phyloP scores from a whole-genome alignment of 768 basidiomycete genomes.

The Hygrocybe punicea region DNA sequence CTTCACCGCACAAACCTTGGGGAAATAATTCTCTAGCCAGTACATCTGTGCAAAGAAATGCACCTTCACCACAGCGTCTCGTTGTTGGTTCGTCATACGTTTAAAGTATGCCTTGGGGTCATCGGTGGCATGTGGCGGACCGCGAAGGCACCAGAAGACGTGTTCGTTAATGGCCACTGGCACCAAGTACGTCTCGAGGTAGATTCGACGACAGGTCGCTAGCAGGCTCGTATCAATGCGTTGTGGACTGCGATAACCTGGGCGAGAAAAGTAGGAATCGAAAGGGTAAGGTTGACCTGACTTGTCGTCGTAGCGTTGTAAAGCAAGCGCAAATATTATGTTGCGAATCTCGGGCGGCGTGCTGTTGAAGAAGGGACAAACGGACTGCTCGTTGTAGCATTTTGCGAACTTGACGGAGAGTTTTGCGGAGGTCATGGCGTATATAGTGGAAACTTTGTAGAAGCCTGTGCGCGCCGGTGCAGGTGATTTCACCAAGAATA shows the following conservation, averaged over 20 bases:
- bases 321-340: slow-evolving; percentile 18
- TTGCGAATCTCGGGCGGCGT: slow-evolving; percentile 23
- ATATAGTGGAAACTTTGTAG: too few species aligned
- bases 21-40: slow-evolving; percentile 14
- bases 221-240: slow-evolving; percentile 17
- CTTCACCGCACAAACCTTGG: slow-evolving; percentile 1
- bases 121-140: background rate
- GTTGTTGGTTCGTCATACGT: slow-evolving; percentile 16
- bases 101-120: slow-evolving; percentile 13
- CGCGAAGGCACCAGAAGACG: slow-evolving; percentile 20
- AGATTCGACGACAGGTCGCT: slow-evolving; percentile 22
- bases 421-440: too few species aligned
- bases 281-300: slow-evolving; percentile 9
- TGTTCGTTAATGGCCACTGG: slow-evolving; percentile 19
- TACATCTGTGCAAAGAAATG: slow-evolving; percentile 21
- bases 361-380: slow-evolving; percentile 16
- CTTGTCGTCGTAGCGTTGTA: slow-evolving; percentile 16
- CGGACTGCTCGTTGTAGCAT: slow-evolving; percentile 7
- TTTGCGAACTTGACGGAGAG: too few species aligned
- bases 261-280: slow-evolving; percentile 19
- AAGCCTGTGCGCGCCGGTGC: too few species aligned
- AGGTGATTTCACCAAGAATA: too few species aligned
- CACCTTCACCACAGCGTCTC: slow-evolving; percentile 14
- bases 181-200: slow-evolving; percentile 22
- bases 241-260: slow-evolving; percentile 13